Percentiles rank a stretch among this genome's conserved stretches.
phyloP scores from a whole-genome alignment of 257 asterid genomes.

The Sherardia arvensis region DNA sequence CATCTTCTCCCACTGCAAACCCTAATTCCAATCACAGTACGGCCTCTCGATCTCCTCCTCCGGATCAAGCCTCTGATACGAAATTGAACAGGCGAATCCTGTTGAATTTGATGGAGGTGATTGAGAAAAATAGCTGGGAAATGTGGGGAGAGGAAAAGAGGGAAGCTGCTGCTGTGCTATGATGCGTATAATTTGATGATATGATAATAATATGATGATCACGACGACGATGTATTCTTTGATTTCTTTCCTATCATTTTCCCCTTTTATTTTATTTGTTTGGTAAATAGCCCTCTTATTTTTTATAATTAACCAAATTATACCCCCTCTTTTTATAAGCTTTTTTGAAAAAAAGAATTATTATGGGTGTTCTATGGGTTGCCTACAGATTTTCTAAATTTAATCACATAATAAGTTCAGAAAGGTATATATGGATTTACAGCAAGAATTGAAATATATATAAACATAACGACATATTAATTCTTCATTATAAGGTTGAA shows the following conservation, averaged over 20 bases:
- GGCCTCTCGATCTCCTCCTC: constrained; percentile 8
- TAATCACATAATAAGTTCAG: too few relatives aligned
- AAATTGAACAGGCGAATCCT: background rate
- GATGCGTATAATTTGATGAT: background rate
- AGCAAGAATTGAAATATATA: too few relatives aligned
- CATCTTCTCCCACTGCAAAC: constrained; percentile 18
- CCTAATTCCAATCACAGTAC: constrained; percentile 3
- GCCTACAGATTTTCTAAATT: too few relatives aligned
- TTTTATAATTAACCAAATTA: too few relatives aligned
- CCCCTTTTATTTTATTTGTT: background rate
- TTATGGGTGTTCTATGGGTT: too few relatives aligned
- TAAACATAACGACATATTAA: too few relatives aligned
- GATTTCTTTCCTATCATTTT: background rate
- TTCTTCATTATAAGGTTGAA: too few relatives aligned
- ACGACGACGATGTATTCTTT: constrained; percentile 12
- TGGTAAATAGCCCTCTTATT: too few relatives aligned
- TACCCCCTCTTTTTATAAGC: too few relatives aligned
- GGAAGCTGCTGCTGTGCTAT: constrained; percentile 7
- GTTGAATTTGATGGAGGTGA: background rate
- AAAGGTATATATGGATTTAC: too few relatives aligned
- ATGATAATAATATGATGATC: constrained; percentile 16
- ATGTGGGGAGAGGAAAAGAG: constrained; percentile 1
- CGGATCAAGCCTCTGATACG: background rate
- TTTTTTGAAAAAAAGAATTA: too few relatives aligned
- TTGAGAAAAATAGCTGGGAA: background rate